Evolutionary conservation across 2,329 filamentous ascomycete genomes (phyloP), one percentile per base, ranked within the genome.

Genomic region (Calonectria hongkongensis): DNA sequence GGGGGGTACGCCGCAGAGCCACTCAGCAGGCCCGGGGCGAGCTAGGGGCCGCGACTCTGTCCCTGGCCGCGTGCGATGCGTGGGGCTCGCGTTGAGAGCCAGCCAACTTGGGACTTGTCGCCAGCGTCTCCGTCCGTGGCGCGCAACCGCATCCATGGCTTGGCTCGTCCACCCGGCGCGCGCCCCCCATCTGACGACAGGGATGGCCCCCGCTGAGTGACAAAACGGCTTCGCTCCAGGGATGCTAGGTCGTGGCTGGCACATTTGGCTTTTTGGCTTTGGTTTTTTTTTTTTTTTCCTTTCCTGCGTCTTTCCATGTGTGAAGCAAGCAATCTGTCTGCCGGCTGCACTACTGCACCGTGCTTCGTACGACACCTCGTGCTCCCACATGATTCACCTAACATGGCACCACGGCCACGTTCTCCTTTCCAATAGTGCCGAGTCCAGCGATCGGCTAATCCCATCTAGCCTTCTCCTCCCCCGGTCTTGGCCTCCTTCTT

Each of bases 211-310:
- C 36, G 58, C 41, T 51, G 12, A 8, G 10, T 7, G 58, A 48
- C 70, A 58, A 56, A 72, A 72, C 70, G 70, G 70, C 65, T 68
- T 50, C 58, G 47, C 33, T n/a, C 36, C 66, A 62, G 54, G 64
- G 58, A 41, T 41, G 43, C 3, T 21, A 39, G 56, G 27, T 56
- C 54, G 33, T 51, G 36, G 66, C 66, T 63, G 21, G 54, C 33
- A 27, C 33, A 41, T 60, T 60, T 60, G 33, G 33, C 21, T 41
- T 41, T 60, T 41, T 21, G n/a, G 15, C 15, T 41, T 36, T 39
- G 15, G 39, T 39, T 60, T 25, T 41, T 60, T 58, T 56, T 36
- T 39, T 39, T 41, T 33, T 39, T 39, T n/a, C 30, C 10, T 18
- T 54, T 30, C 54, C 33, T 33, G 18, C 21, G 21, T 21, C 21